phyloP scores from a whole-genome alignment of 306 rosid species.

The Medicago arabica region DNA sequence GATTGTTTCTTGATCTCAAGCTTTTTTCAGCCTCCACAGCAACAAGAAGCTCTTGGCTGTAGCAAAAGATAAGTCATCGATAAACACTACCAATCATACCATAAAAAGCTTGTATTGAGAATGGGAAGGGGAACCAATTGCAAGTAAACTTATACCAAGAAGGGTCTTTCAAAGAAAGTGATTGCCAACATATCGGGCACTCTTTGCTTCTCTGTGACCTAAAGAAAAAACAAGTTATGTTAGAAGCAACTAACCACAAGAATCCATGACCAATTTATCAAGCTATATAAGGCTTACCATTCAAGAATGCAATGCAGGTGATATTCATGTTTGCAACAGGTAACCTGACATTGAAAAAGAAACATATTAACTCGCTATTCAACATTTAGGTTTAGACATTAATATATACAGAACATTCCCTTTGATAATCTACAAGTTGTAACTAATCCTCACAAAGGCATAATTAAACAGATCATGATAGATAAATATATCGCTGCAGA shows the following conservation, averaged over 20 bases:
- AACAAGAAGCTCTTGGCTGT: slow-evolving; percentile 87
- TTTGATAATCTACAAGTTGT: slow-evolving; percentile 9
- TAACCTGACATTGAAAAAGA: slow-evolving; percentile 62
- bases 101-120: slow-evolving; percentile 15
- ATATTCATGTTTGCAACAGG: slow-evolving; percentile 93
- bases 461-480: neutral
- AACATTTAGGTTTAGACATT: slow-evolving; percentile 9
- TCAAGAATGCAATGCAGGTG: slow-evolving; percentile 96
- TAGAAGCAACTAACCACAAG: slow-evolving; percentile 28
- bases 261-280: slow-evolving; percentile 3
- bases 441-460: slow-evolving; percentile 32
- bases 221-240: slow-evolving; percentile 6
- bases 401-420: slow-evolving; percentile 8
- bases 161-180: slow-evolving; percentile 77
- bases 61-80: slow-evolving; percentile 23
- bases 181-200: slow-evolving; percentile 95
- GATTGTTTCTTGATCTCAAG: slow-evolving; percentile 51
- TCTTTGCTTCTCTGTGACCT: slow-evolving; percentile 96
- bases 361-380: slow-evolving; percentile 37
- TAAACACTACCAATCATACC: slow-evolving; percentile 27
- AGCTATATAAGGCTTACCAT: slow-evolving; percentile 60
- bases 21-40: slow-evolving; percentile 69
- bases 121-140: neutral
- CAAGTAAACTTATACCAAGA: slow-evolving; percentile 58
- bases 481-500: neutral